Evolutionary conservation across 257 asterid genomes (phyloP), one percentile per base, ranked within the genome.

Genomic region (Solanum neorickii): DNA sequence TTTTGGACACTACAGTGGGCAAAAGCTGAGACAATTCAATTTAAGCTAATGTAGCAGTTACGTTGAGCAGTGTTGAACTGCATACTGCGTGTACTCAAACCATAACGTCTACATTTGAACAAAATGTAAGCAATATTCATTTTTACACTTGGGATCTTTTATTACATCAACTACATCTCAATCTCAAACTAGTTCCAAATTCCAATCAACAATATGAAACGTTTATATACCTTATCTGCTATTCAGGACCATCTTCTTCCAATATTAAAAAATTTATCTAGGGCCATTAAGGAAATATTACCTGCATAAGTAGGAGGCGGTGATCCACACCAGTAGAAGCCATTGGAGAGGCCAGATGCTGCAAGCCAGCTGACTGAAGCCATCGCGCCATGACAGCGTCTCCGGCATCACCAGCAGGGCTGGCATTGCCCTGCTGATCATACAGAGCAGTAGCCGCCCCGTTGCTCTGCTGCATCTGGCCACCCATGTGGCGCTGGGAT

Each of bases 391-490:
- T 97, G 89, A 97, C 99, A 18, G 98, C 99, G 33, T 97, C 99
- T 78, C 99, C 98, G 37, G 99, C 98, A 88, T 97, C 99, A 87
- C 97, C 97, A 49, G 94, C 91, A 83, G 97, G 76, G 89, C 91
- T 84, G 91, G 96, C 88, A 92, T 94, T 65, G 91, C 94, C 97
- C n/a, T 92, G 98, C 88, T 94, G 95, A 92, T 97, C 98, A 65
- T 93, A 95, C 92, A 96, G 96, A 80, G 99, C 96, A 91, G 98
- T 92, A 87, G 98, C 96, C 59, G 94, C 96, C 88, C 95, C 94
- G 89, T 93, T 93, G 97, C 97, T 94, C 98, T 95, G 99, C 94
- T 97, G 99, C 99, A 97, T 96, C 99, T 97, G 99, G 99, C 99
- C 99, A 95, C 99, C 99, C 93, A 93, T 90, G 99, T 94, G 99